phyloP scores from a whole-genome alignment of 345 rosid species.

The Citrus cavaleriei region DNA sequence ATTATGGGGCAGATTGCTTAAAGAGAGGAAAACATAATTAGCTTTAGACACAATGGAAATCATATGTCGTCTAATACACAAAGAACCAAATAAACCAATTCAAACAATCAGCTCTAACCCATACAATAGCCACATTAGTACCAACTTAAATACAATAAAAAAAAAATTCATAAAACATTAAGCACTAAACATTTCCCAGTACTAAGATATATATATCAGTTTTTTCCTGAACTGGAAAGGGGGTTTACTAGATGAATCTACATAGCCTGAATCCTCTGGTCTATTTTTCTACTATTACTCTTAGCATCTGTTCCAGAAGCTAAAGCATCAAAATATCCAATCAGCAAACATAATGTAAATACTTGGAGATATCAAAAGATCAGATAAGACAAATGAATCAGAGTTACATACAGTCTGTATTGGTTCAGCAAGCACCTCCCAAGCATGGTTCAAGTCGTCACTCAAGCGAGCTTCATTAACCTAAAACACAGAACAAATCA shows the following conservation, averaged over 20 bases:
- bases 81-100: not conserved
- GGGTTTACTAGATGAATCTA: not conserved
- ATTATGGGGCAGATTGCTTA: not conserved
- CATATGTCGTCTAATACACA: not conserved
- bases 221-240: not conserved
- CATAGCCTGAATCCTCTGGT: not conserved
- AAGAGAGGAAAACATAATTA: not conserved
- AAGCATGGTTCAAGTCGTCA: constrained; percentile 75
- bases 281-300: not conserved
- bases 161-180: no score
- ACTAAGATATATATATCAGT: not conserved
- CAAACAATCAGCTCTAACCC: not conserved
- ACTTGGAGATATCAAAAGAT: not conserved
- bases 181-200: not conserved
- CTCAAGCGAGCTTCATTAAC: constrained; percentile 73
- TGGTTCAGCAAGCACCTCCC: constrained; percentile 99
- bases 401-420: constrained; percentile 71
- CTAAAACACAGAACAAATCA: constrained; percentile 25
- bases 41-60: not conserved
- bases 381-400: not conserved
- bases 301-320: not conserved
- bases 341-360: not conserved
- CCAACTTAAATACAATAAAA: not conserved
- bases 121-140: not conserved
- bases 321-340: not conserved